Percentiles rank a stretch among this genome's conserved stretches.
These are phyloP conservation scores for Lentinula guzmanii DNA, from an alignment of 768 basidiomycete species.

Conservation along the genomic window DNA sequence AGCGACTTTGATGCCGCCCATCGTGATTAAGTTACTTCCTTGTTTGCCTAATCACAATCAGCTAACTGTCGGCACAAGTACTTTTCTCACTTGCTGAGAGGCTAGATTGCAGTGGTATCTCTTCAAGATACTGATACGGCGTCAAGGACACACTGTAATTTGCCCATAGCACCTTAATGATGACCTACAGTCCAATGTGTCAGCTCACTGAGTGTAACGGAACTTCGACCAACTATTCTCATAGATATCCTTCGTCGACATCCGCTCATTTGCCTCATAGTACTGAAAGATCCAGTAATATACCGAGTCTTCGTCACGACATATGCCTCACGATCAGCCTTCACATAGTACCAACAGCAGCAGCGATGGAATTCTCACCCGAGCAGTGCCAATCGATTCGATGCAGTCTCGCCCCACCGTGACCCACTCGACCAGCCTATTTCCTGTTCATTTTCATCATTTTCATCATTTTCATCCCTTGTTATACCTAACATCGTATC, in stretches of 20 bases:
- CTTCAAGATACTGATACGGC: too few relatives aligned
- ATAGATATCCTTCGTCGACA: not conserved
- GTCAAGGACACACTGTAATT: too few relatives aligned
- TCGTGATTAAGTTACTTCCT: too few relatives aligned
- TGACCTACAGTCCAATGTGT: not conserved
- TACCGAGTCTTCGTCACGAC: not conserved
- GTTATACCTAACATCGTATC: too few relatives aligned
- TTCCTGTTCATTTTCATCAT: too few relatives aligned
- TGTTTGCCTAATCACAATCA: too few relatives aligned
- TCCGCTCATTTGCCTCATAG: not conserved
- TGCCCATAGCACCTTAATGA: not conserved
- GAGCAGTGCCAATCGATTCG: not conserved
- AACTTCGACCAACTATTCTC: not conserved
- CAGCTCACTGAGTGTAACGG: constrained; percentile 1
- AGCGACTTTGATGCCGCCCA: too few relatives aligned
- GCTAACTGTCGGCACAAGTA: too few relatives aligned
- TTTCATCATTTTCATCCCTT: too few relatives aligned
- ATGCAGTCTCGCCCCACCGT: not conserved
- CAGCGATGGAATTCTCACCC: not conserved
- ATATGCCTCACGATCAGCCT: not conserved
- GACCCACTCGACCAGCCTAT: not conserved
- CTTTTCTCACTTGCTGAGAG: too few relatives aligned
- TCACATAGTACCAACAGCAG: not conserved
- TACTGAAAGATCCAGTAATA: not conserved
- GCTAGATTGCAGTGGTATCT: too few relatives aligned